Evolutionary conservation across 371 early-diverging fungal species (phyloP), one percentile per base, ranked within the genome.

Genomic region (Mortierella sp.): DNA sequence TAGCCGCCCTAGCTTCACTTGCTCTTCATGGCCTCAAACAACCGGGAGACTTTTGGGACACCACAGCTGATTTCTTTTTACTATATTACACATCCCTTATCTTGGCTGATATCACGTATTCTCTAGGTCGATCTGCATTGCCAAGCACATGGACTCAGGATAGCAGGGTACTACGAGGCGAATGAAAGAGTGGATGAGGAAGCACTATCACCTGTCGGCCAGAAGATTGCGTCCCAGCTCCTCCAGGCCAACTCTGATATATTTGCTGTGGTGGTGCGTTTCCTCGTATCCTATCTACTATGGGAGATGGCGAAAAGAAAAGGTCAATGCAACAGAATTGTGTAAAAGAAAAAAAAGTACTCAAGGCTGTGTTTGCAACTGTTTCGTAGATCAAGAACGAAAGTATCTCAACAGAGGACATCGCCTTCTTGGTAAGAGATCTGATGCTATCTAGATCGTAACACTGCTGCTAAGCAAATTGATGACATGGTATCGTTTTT

Each of bases 81-180:
- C n/a, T n/a, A n/a, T 58, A 23, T 58, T 6, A 42, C 23, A 26
- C 45, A 10, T 26, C 47, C 26, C 12, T 49, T 2, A n/a, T 30
- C 38, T 6, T 28, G 18, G 41, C 26, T 5, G 13, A n/a, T 54
- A 19, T 28, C 43, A 24, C 27, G 38, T 24, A 54, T 54, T 16
- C 10, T 23, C n/a, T 62, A 87, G 88, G 82, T 82, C 21, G 88
- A 88, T n/a, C 38, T 83, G 23, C 79, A 83, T 65, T 84, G 85
- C 45, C 64, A 80, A 28, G 65, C 81, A 23, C 71, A 82, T 19
- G 67, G 79, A 49, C 73, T 81, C 34, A 68, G 72, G 45, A 86
- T 92, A 57, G 81, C 87, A 3, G 92, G 90, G 18, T 82, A 85
- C 73, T 92, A 90, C 61, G 81, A 86, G 61, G 90, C 86, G 2